These are phyloP conservation scores for Panaeolus cyanescens DNA, from an alignment of 768 basidiomycete genomes.

Conservation along the genomic window DNA sequence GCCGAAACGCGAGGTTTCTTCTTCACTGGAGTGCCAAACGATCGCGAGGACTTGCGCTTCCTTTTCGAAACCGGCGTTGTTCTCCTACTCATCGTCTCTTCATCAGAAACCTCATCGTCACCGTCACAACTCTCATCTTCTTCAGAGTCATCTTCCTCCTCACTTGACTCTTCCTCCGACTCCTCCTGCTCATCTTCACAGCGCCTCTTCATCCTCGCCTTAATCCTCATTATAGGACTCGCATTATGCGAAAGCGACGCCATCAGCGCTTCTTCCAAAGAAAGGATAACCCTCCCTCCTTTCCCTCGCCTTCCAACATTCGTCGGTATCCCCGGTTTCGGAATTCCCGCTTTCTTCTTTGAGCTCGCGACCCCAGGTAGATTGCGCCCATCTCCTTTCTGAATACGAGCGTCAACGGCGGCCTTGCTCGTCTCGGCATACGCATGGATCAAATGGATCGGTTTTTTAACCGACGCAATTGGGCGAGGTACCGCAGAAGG, in stretches of 20 bases:
- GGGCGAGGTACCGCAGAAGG: neutral
- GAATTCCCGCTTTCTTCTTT: neutral
- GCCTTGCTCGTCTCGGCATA: neutral
- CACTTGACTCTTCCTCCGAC: neutral
- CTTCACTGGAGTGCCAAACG: neutral
- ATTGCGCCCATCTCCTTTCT: neutral
- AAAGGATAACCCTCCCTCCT: neutral
- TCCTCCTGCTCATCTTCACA: neutral
- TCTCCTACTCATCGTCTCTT: neutral
- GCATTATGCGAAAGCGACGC: neutral
- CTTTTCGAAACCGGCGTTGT: neutral
- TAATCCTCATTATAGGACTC: neutral
- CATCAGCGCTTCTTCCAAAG: neutral
- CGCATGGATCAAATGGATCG: neutral
- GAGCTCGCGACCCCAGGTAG: neutral
- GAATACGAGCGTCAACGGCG: neutral
- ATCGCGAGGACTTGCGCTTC: neutral
- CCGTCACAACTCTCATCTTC: neutral
- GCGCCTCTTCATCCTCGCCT: neutral
- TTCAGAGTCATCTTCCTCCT: slow-evolving; percentile 4
- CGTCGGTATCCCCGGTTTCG: neutral
- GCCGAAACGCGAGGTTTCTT: neutral
- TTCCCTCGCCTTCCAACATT: neutral
- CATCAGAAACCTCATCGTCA: slow-evolving; percentile 1
- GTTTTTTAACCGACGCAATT: neutral